A percentile compares a stretch with the other conserved stretches of the same genome.
Conservation (phyloP, 108 stramenopile genomes). For the Phaeodactylum tricornutum region DNA sequence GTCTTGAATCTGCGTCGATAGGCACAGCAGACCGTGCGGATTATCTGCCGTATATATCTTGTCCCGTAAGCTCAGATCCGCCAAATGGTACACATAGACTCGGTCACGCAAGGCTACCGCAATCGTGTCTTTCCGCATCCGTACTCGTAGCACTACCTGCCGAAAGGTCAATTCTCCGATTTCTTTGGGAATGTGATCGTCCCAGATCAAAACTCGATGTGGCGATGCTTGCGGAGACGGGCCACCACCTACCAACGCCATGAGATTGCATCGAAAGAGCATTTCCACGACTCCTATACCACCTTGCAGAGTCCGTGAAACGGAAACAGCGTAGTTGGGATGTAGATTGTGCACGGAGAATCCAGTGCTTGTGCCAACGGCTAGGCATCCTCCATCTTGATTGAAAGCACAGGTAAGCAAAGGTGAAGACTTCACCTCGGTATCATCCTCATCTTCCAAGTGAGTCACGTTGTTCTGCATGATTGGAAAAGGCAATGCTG, state of each 20-base stretch:
- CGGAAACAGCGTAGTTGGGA: slow-evolving; percentile 83
- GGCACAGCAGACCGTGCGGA: slow-evolving; percentile 78
- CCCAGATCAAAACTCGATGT: slow-evolving; percentile 98
- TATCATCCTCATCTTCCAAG: no score
- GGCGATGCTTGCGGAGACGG: slow-evolving; percentile 84
- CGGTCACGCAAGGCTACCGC: slow-evolving; percentile 90
- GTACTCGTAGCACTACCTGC: slow-evolving; percentile 82
- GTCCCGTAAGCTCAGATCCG: slow-evolving; percentile 84
- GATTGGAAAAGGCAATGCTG: no score
- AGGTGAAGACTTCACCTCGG: no score
- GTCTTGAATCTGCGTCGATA: slow-evolving; percentile 81
- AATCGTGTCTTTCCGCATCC: slow-evolving; percentile 90
- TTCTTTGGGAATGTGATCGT: slow-evolving; percentile 89
- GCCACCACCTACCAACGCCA: slow-evolving; percentile 93
- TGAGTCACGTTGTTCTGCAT: no score
- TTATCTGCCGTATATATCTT: slow-evolving; percentile 91
- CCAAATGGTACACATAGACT: slow-evolving; percentile 91
- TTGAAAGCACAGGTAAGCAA: slow-evolving; percentile 75
- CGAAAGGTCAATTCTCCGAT: slow-evolving; percentile 92
- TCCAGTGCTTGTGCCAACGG: slow-evolving; percentile 84
- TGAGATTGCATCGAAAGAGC: slow-evolving; percentile 97
- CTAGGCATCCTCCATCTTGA: slow-evolving; percentile 84
- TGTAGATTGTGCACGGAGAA: slow-evolving; percentile 94
- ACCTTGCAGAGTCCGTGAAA: slow-evolving; percentile 53
- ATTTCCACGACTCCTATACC: slow-evolving; percentile 97